A percentile compares a stretch with the other conserved stretches of the same genome.
Conservation (phyloP, 768 basidiomycete species). For the Podaxis sp. region DNA sequence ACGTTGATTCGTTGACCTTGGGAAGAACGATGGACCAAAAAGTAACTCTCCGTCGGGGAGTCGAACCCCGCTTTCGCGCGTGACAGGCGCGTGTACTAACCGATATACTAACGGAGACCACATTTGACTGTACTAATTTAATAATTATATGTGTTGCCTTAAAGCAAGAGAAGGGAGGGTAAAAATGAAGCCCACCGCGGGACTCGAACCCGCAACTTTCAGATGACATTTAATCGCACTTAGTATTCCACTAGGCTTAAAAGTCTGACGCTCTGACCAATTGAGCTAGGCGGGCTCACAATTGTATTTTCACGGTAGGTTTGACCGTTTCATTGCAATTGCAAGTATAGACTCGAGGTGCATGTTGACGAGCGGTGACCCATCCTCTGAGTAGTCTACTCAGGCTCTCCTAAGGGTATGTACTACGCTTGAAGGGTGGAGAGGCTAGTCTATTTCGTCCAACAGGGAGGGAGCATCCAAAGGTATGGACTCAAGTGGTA, state of each 20-base stretch:
- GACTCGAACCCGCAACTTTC: constrained; percentile 13
- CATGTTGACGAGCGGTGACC: not conserved
- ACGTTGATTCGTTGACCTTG: not conserved
- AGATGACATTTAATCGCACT: not conserved
- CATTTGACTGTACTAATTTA: too few relatives aligned
- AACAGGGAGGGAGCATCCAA: too few relatives aligned
- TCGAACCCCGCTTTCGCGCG: constrained; percentile 22
- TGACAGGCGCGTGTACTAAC: constrained; percentile 22
- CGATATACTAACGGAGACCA: constrained; percentile 19
- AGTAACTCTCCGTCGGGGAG: constrained; percentile 15
- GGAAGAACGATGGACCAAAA: not conserved
- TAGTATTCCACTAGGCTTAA: not conserved
- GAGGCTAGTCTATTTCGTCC: too few relatives aligned
- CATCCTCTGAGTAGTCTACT: too few relatives aligned
- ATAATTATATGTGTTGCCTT: too few relatives aligned
- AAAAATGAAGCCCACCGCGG: constrained; percentile 8
- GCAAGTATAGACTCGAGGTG: too few relatives aligned
- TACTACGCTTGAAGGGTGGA: too few relatives aligned
- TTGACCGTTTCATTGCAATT: not conserved
- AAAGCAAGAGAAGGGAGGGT: not conserved
- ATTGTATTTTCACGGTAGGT: not conserved
- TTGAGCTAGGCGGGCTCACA: constrained; percentile 8
- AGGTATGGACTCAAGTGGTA: too few relatives aligned
- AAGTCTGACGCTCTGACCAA: constrained; percentile 16
- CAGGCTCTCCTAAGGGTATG: too few relatives aligned